phyloP scores from a whole-genome alignment of 2,329 filamentous ascomycete species.

The Ophiocordyceps camponoti-leonardi region DNA sequence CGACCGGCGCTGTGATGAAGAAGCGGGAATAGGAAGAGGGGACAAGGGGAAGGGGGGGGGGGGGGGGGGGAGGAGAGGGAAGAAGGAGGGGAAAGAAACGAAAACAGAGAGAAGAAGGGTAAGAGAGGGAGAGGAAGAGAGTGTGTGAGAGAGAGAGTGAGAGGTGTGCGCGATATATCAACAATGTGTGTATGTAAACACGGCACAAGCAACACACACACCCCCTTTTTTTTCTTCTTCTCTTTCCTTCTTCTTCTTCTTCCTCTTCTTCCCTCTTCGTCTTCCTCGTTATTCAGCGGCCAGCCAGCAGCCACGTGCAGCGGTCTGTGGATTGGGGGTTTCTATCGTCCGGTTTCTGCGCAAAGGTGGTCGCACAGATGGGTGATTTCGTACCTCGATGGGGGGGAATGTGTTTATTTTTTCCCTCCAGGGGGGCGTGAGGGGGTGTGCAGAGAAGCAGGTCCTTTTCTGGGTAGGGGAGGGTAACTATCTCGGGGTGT shows the following conservation, averaged over 20 bases:
- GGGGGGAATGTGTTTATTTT: too few relatives aligned
- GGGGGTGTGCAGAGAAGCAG: too few relatives aligned
- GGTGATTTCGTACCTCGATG: neutral
- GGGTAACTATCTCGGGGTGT: too few relatives aligned
- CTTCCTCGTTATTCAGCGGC: neutral
- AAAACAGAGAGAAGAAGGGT: too few relatives aligned
- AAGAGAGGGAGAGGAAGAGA: neutral
- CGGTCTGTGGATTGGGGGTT: neutral
- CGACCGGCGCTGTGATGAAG: constrained; percentile 1
- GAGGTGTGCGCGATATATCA: neutral
- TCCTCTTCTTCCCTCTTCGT: too few relatives aligned
- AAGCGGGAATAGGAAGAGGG: neutral
- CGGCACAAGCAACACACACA: too few relatives aligned
- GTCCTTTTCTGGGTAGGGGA: too few relatives aligned
- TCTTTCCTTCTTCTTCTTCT: neutral
- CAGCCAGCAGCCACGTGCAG: neutral
- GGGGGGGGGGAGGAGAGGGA: too few relatives aligned
- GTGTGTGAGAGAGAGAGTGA: neutral
- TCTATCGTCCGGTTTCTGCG: neutral
- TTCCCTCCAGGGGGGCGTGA: too few relatives aligned
- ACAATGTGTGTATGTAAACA: neutral
- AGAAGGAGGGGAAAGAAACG: neutral
- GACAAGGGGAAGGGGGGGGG: neutral
- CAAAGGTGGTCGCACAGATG: neutral
- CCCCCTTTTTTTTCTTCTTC: too few relatives aligned